Conservation (phyloP, 148 eudicot genomes). For the Vaccinium macrocarpon region DNA sequence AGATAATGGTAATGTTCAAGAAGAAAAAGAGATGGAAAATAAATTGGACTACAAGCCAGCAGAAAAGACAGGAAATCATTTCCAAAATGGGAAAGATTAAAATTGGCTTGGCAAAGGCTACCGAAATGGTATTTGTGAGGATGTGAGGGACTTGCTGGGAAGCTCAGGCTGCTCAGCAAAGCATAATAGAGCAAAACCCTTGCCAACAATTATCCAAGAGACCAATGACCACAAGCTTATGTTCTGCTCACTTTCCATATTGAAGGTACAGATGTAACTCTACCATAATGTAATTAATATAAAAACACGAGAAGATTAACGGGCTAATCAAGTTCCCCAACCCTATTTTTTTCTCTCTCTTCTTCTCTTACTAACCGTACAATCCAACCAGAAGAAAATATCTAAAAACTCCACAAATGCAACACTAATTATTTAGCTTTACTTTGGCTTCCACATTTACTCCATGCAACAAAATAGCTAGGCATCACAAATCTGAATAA, state of each 20-base stretch:
- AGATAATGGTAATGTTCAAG: neutral
- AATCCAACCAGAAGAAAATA: neutral
- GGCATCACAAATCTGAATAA: conserved; percentile 5
- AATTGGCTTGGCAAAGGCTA: neutral
- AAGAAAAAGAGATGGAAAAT: neutral
- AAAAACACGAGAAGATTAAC: too few relatives aligned
- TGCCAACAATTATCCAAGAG: neutral
- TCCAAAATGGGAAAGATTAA: neutral
- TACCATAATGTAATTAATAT: too few relatives aligned
- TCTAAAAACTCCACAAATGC: neutral
- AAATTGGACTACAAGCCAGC: neutral
- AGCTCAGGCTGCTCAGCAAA: neutral
- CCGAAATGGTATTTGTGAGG: neutral
- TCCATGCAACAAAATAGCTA: neutral
- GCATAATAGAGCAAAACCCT: neutral
- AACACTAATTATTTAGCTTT: neutral
- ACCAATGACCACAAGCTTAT: neutral
- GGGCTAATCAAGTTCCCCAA: too few relatives aligned
- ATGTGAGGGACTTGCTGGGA: neutral
- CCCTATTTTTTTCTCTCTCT: neutral
- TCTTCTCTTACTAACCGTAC: too few relatives aligned
- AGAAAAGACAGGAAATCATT: neutral
- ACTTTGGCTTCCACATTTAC: neutral
- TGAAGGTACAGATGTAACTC: too few relatives aligned
- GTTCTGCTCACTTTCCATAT: too few relatives aligned